Evolutionary conservation across 495 filamentous ascomycete species (phyloP), one percentile per base, ranked within the genome.

Genomic region (Neurospora sp.): DNA sequence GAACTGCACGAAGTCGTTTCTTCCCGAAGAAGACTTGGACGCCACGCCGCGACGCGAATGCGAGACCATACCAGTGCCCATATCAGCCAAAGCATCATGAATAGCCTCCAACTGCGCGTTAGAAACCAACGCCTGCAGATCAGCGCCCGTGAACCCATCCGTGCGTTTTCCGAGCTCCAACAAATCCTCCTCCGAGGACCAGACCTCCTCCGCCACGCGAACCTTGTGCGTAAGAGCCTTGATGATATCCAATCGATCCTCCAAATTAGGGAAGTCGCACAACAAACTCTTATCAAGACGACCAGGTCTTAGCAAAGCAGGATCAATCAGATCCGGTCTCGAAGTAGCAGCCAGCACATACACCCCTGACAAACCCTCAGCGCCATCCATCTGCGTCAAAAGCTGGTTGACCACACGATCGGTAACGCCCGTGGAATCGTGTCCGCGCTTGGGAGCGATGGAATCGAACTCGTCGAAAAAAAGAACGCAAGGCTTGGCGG

Each of bases 391-490:
- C 82, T 98, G 96, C 5, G 96, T 99, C 10, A 99, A 85, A 66
- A 99, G 89, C 84, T 98, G 96, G 79, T 98, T 98, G 76, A 99
- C 96, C 2, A 99, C 96, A n/a, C 96, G 90, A 80, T 98, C 96
- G 0, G 96, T 98, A 38, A 99, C 96, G 70, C 96, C 96, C 0
- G 96, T 98, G 10, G 91, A 94, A 77, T 98, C 96, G 79, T 98
- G 96, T 0, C 96, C 96, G 82, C 96, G 90, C 85, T 98, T 98
- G 8, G 96, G 96, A 3, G 96, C 96, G 72, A 99, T 97, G 74
- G 91, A 93, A 82, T 99, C 96, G 78, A 98, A 98, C 80, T 99
- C 96, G 79, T 99, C 96, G 77, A 99, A 98, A 86, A 99, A 99
- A 2, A 99, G 85, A 10, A 99, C 90, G 75, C 95, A 97, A 0